Percentiles rank a stretch among this genome's conserved stretches.
Evolutionary conservation across 495 filamentous ascomycete species (phyloP).

Genomic region (Trichoderma virens): DNA sequence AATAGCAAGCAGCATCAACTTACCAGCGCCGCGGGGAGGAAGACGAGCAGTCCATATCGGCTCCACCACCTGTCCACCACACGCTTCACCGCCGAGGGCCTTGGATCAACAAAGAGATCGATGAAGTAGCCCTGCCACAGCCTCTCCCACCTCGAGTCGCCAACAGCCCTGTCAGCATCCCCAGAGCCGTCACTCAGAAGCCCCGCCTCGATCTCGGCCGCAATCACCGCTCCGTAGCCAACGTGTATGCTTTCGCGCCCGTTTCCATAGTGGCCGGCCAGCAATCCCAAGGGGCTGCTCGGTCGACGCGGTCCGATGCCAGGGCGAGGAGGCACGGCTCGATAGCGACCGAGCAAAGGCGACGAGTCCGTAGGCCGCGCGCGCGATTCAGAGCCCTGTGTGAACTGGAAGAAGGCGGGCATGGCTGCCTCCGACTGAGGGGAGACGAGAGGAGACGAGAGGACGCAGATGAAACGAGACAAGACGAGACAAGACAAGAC

Average conservation of each 20-base stretch:
- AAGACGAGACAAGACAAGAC: neutral
- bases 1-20: slow-evolving; percentile 20
- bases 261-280: slow-evolving; percentile 19
- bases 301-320: slow-evolving; percentile 14
- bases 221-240: slow-evolving; percentile 38
- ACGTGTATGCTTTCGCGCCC: slow-evolving; percentile 41
- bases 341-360: slow-evolving; percentile 52
- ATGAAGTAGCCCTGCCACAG: slow-evolving; percentile 33
- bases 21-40: slow-evolving; percentile 51
- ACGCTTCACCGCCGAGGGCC: slow-evolving; percentile 41
- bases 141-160: slow-evolving; percentile 21
- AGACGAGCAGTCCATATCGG: slow-evolving; percentile 46
- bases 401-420: slow-evolving; percentile 56
- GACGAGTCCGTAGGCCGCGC: slow-evolving; percentile 33
- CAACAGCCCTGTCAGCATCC: slow-evolving; percentile 29
- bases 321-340: slow-evolving; percentile 41
- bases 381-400: slow-evolving; percentile 48
- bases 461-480: neutral
- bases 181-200: slow-evolving; percentile 19
- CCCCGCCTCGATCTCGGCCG: slow-evolving; percentile 19
- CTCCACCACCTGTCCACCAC: slow-evolving; percentile 51
- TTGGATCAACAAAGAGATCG: slow-evolving; percentile 49
- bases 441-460: neutral
- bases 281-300: slow-evolving; percentile 20
- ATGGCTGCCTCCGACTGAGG: slow-evolving; percentile 24